Conservation (phyloP, 495 filamentous ascomycete genomes). For the Penicillium subrubescens region DNA sequence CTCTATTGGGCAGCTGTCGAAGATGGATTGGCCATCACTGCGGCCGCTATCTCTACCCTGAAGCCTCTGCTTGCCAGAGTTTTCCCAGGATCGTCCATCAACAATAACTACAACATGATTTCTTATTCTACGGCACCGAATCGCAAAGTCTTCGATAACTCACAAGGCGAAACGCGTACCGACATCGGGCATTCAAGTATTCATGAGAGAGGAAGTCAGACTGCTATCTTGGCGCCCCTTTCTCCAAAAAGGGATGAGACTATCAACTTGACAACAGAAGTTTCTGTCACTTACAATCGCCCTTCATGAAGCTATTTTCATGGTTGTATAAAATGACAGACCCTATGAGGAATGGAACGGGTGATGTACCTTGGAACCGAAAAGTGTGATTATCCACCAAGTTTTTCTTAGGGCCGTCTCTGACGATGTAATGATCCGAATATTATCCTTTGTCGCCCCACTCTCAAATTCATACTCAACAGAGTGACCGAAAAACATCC, state of each 20-base stretch:
- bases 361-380: not conserved
- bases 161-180: slow-evolving; percentile 18
- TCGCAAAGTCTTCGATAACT: slow-evolving; percentile 19
- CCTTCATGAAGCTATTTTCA: not conserved
- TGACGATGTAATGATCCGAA: not conserved
- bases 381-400: not conserved
- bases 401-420: not conserved
- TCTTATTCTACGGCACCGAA: slow-evolving; percentile 6
- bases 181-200: slow-evolving; percentile 17
- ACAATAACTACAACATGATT: slow-evolving; percentile 22
- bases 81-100: slow-evolving; percentile 14
- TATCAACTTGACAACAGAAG: slow-evolving; percentile 24
- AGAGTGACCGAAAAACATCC: too few species aligned
- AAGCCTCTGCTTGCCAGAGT: slow-evolving; percentile 19
- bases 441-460: not conserved
- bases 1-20: slow-evolving; percentile 26
- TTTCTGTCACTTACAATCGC: slow-evolving; percentile 16
- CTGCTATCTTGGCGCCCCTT: slow-evolving; percentile 11
- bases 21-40: slow-evolving; percentile 27
- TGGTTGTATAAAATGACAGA: not conserved
- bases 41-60: slow-evolving; percentile 20
- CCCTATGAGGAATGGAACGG: not conserved
- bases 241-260: slow-evolving; percentile 8
- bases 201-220: slow-evolving; percentile 14
- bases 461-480: not conserved